Evolutionary conservation across 371 early-diverging fungal genomes (phyloP).

Genomic region (Rhizopus sp.): DNA sequence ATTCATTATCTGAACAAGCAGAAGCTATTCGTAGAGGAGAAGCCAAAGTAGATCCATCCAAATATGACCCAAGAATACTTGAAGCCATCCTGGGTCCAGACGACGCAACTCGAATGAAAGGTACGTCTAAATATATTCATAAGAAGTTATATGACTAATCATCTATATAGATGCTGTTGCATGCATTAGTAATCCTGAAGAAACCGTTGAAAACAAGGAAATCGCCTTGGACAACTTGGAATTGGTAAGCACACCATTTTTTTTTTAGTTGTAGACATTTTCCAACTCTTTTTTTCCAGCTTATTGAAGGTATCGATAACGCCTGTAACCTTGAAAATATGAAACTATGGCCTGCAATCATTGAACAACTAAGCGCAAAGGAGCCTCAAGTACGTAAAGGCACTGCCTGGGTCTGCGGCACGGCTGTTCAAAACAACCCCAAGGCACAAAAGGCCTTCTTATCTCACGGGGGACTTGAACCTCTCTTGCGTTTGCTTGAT

Average conservation of each 20-base stretch:
- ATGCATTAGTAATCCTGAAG: constrained; percentile 57
- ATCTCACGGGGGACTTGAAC: constrained; percentile 57
- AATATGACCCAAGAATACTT: constrained; percentile 77
- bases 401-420: constrained; percentile 90
- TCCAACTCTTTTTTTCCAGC: constrained; percentile 28
- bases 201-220: constrained; percentile 69
- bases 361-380: constrained; percentile 55
- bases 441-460: constrained; percentile 80
- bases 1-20: constrained; percentile 65
- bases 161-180: constrained; percentile 62
- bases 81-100: constrained; percentile 92
- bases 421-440: constrained; percentile 93
- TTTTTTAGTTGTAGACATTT: neutral
- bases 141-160: neutral
- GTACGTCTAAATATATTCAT: constrained; percentile 20
- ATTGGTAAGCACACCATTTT: constrained; percentile 50
- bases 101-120: constrained; percentile 86
- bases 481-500: constrained; percentile 56
- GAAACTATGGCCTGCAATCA: constrained; percentile 83
- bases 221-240: constrained; percentile 92
- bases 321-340: constrained; percentile 90
- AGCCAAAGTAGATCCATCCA: constrained; percentile 35
- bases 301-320: constrained; percentile 95
- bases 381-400: constrained; percentile 69
- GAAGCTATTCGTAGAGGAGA: constrained; percentile 49